Percentiles rank a stretch among this genome's conserved stretches.
phyloP scores from a whole-genome alignment of 2,329 filamentous ascomycete species.

The Epichloe uncinata region DNA sequence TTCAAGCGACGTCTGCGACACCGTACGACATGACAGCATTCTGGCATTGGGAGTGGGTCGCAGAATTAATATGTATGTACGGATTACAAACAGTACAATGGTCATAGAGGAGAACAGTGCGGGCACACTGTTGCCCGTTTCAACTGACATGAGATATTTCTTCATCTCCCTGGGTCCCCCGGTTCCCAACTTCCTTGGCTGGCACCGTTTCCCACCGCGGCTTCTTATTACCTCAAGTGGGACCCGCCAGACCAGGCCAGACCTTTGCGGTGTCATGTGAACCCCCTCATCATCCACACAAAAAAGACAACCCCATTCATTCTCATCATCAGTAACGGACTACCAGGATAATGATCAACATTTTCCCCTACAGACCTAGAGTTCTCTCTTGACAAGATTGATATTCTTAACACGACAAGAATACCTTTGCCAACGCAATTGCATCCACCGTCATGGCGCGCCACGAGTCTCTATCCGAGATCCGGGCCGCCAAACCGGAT shows the following conservation, averaged over 20 bases:
- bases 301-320: slow-evolving; percentile 1
- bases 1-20: not conserved
- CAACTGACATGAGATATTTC: no score
- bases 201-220: no score
- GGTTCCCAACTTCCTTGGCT: not conserved
- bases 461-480: slow-evolving; percentile 40
- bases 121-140: no score
- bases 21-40: not conserved
- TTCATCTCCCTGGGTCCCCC: not conserved
- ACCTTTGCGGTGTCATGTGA: slow-evolving; percentile 2
- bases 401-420: not conserved
- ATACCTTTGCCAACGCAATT: not conserved
- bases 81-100: no score
- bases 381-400: not conserved
- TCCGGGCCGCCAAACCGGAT: slow-evolving; percentile 42
- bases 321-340: not conserved
- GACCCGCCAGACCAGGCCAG: not conserved
- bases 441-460: slow-evolving; percentile 21
- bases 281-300: slow-evolving; percentile 4
- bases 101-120: not conserved
- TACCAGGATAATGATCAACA: not conserved
- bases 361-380: not conserved
- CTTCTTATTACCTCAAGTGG: slow-evolving; percentile 5
- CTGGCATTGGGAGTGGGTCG: not conserved
- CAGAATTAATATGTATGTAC: no score